phyloP scores from a whole-genome alignment of 441 rosid genomes.

The Arabidopsis lyrata region DNA sequence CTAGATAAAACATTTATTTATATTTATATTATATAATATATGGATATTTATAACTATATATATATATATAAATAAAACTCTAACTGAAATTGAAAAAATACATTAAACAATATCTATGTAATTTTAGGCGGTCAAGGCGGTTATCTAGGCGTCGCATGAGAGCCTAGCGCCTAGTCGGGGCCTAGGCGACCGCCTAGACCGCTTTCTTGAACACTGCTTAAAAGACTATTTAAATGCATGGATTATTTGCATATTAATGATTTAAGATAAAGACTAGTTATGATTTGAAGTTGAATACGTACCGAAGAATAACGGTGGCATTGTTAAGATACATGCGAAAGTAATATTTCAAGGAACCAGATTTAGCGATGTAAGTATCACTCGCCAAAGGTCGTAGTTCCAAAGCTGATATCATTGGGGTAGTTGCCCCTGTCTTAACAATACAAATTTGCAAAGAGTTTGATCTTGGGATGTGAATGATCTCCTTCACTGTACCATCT shows the following conservation, averaged over 20 bases:
- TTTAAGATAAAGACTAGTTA: background rate
- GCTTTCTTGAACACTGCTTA: too few relatives aligned
- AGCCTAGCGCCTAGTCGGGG: too few relatives aligned
- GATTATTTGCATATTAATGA: background rate
- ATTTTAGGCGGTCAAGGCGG: too few relatives aligned
- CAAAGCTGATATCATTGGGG: conserved; percentile 55
- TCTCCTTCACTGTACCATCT: conserved; percentile 34
- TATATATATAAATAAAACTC: too few relatives aligned
- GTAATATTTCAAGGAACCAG: conserved; percentile 44
- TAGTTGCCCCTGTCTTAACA: conserved; percentile 47
- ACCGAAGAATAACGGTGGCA: conserved; percentile 25
- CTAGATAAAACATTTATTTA: too few relatives aligned
- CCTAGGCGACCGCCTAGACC: too few relatives aligned
- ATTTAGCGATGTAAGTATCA: conserved; percentile 23
- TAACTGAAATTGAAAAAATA: too few relatives aligned
- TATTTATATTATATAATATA: too few relatives aligned
- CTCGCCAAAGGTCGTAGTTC: conserved; percentile 47
- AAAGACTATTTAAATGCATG: background rate
- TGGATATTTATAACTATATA: too few relatives aligned
- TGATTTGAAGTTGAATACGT: conserved; percentile 4
- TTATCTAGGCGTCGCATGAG: too few relatives aligned
- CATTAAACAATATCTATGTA: too few relatives aligned
- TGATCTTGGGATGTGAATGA: conserved; percentile 44
- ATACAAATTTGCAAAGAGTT: conserved; percentile 49
- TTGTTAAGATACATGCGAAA: conserved; percentile 32